Evolutionary conservation across 2,329 filamentous ascomycete genomes (phyloP).

Genomic region (Camptophora hylomeconis): DNA sequence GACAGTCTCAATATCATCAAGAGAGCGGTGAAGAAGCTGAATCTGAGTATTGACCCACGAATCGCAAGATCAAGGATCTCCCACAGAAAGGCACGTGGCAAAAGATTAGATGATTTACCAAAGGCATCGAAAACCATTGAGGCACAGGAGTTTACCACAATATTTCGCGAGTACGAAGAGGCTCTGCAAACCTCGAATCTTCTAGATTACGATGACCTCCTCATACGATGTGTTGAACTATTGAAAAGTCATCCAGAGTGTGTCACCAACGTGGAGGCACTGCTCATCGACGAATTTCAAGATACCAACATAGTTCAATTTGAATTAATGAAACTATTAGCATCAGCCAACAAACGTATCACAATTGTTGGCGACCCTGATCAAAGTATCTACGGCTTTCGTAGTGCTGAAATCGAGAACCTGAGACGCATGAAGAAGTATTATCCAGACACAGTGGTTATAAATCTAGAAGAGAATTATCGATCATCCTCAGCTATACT

Average conservation of each 20-base stretch:
- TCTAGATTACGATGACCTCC: slow-evolving; percentile 86
- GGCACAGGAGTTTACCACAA: slow-evolving; percentile 51
- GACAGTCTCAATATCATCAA: slow-evolving; percentile 69
- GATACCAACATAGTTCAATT: slow-evolving; percentile 95
- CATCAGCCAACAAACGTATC: slow-evolving; percentile 58
- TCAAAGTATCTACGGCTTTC: slow-evolving; percentile 95
- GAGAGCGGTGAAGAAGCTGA: slow-evolving; percentile 65
- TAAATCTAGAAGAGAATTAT: slow-evolving; percentile 88
- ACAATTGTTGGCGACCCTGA: slow-evolving; percentile 95
- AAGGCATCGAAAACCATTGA: slow-evolving; percentile 28
- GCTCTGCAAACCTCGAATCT: slow-evolving; percentile 65
- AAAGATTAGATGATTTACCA: slow-evolving; percentile 30
- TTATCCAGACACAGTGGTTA: slow-evolving; percentile 65
- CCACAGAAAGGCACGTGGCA: slow-evolving; percentile 43
- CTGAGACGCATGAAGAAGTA: slow-evolving; percentile 63
- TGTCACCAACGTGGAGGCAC: slow-evolving; percentile 77
- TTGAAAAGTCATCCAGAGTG: slow-evolving; percentile 61
- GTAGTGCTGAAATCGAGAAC: slow-evolving; percentile 84
- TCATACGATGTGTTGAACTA: slow-evolving; percentile 71
- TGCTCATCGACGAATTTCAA: slow-evolving; percentile 94
- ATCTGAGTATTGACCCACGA: slow-evolving; percentile 55
- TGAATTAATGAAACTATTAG: slow-evolving; percentile 81
- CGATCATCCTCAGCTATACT: slow-evolving; percentile 80
- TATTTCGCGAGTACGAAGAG: slow-evolving; percentile 65
- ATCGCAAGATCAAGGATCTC: slow-evolving; percentile 64